Percentiles rank a stretch among this genome's conserved stretches.
phyloP scores from a whole-genome alignment of 2,329 filamentous ascomycete species.

The Rutstroemia sp. region DNA sequence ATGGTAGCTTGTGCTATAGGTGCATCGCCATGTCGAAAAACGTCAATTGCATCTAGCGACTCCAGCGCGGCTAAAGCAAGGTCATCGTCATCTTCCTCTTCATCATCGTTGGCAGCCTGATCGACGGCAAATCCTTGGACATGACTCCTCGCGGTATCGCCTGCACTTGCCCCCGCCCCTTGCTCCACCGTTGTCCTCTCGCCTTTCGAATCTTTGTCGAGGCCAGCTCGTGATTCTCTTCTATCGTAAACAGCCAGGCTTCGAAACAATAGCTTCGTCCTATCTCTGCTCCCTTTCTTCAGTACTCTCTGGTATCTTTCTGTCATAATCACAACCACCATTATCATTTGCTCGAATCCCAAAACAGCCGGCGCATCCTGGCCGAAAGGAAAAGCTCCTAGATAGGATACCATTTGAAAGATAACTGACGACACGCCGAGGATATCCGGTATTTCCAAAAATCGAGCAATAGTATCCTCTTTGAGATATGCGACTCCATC shows the following conservation, averaged over 20 bases:
- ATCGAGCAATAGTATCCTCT: conserved; percentile 62
- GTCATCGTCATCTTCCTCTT: conserved; percentile 44
- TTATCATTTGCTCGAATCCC: conserved; percentile 62
- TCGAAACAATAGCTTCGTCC: conserved; percentile 60
- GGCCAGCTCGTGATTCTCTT: conserved; percentile 30
- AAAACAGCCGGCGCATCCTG: conserved; percentile 63
- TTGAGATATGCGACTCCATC: conserved; percentile 58
- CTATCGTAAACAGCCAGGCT: conserved; percentile 67
- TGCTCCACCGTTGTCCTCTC: background rate
- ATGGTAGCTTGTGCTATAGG: conserved; percentile 59
- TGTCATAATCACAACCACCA: conserved; percentile 66
- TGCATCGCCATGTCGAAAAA: conserved; percentile 45
- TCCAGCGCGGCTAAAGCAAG: conserved; percentile 63
- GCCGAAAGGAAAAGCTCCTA: conserved; percentile 68
- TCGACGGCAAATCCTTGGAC: conserved; percentile 35
- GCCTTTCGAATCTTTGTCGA: conserved; percentile 9
- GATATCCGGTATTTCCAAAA: conserved; percentile 66
- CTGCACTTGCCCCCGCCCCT: background rate
- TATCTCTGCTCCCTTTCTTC: conserved; percentile 47
- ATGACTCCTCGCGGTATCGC: conserved; percentile 19
- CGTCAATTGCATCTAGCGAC: conserved; percentile 56
- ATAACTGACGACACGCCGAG: conserved; percentile 59
- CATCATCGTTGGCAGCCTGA: conserved; percentile 37
- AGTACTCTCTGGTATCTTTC: conserved; percentile 60
- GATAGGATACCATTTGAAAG: conserved; percentile 64